Evolutionary conservation across 108 stramenopile species (phyloP).

Genomic region (Discostella pseudostelligera): DNA sequence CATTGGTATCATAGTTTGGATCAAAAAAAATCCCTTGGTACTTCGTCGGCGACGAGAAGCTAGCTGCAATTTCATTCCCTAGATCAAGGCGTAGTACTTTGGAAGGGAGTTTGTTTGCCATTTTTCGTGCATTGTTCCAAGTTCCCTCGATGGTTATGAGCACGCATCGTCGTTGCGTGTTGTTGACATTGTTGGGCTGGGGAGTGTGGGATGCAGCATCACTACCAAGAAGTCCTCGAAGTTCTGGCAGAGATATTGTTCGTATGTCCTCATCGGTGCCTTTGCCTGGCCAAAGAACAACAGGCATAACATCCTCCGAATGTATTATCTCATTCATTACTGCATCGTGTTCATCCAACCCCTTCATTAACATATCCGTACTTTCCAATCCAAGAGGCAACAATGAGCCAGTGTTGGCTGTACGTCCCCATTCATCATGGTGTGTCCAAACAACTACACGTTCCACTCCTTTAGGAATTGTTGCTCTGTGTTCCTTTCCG

Average conservation of each 20-base stretch:
- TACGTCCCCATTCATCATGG: conserved; percentile 53
- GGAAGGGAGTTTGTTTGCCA: conserved; percentile 50
- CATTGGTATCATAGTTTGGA: neutral
- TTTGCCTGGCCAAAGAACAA: conserved; percentile 57
- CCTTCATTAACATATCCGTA: conserved; percentile 55
- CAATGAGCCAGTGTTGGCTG: conserved; percentile 52
- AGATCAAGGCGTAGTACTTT: conserved; percentile 34
- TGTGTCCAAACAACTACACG: conserved; percentile 53
- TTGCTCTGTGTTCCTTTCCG: conserved; percentile 1
- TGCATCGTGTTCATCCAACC: conserved; percentile 44
- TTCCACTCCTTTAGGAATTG: conserved; percentile 20
- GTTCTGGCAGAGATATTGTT: conserved; percentile 9
- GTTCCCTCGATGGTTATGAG: conserved; percentile 52
- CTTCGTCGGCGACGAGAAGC: conserved; percentile 9
- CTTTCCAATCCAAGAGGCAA: conserved; percentile 39
- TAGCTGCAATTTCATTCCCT: conserved; percentile 24
- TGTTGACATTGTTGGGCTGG: neutral
- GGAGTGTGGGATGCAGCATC: neutral
- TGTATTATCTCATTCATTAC: conserved; percentile 17
- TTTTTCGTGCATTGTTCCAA: conserved; percentile 53
- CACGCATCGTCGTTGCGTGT: neutral
- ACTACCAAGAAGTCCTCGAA: neutral
- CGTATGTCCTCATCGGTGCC: neutral
- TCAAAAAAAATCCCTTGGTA: conserved; percentile 11
- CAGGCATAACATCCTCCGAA: conserved; percentile 3